Base-by-base conservation (phyloP, 306 rosid species). In the Begonia masoniana region DNA sequence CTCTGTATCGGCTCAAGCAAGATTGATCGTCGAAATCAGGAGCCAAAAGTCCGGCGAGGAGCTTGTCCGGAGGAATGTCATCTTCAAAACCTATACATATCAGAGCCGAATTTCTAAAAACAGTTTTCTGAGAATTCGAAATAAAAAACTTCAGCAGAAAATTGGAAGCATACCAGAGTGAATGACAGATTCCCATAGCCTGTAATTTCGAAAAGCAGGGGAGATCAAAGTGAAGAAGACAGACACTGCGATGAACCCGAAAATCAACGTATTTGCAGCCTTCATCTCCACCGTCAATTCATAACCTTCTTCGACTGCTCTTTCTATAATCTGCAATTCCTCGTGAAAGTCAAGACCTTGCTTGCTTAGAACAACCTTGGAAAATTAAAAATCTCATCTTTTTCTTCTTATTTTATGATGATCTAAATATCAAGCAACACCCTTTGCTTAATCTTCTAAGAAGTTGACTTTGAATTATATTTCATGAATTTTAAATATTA, bases 31-130 rank as follows among this genome's bases (percentile, higher is more conserved):
- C 12, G 11, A 59, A 59, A 51, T 35, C 55, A 0, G 63, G 47
- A 49, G 63, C 47, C n/a, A 59, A 43, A 59, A 59, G 63, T 9
- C 63, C 63, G 50, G 48, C 10, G 47, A 59, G 42, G 15, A 35
- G 17, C 9, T 49, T 36, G 9, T 59, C 48, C 2, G 5, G 13
- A 10, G 49, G 49, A 11, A 10, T 45, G 15, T 45, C 49, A 45
- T 45, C 49, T 0, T 49, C 26, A 3, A 15, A 9, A 14, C 21
- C 52, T 49, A 15, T 2, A 49, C 14, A 15, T 4, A 49, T 49
- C 15, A 9, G 21, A 49, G 15, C 15, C 21, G 23, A 12, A 45
- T 10, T 45, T 45, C 15, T 10, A 45, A 45, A 10, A 11, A 45
- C 49, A 45, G 14, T 10, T 45, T 10, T 45, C 49, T 45, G 15